Conservation (phyloP, 768 basidiomycete species). For the Russula emetica region DNA sequence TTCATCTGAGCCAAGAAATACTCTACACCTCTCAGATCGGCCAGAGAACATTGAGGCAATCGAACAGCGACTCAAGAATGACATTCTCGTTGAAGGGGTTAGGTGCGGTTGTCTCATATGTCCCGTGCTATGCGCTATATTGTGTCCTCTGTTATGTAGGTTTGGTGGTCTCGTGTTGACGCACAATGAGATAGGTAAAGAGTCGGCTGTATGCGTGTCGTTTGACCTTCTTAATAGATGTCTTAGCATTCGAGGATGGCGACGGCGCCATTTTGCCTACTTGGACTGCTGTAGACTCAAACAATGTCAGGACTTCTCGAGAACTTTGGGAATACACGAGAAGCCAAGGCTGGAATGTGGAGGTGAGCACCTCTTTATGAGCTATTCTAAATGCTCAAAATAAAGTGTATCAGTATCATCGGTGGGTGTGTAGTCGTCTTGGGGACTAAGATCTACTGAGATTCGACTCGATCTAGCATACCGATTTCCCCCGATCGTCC, state of each 20-base stretch:
- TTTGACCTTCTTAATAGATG: background rate
- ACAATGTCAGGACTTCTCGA: conserved; percentile 78
- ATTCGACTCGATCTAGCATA: conserved; percentile 48
- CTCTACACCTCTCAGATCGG: conserved; percentile 81
- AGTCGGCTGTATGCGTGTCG: background rate
- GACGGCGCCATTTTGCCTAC: conserved; percentile 84
- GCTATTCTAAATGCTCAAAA: conserved; percentile 7
- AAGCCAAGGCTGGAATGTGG: conserved; percentile 85
- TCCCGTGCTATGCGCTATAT: conserved; percentile 8
- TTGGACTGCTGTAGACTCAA: conserved; percentile 86
- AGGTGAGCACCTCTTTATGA: conserved; percentile 45
- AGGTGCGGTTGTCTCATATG: conserved; percentile 42
- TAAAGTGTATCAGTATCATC: conserved; percentile 54
- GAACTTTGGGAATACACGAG: conserved; percentile 84
- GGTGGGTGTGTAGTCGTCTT: conserved; percentile 42
- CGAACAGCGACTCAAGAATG: conserved; percentile 80
- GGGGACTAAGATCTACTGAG: background rate
- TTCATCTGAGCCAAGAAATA: conserved; percentile 74
- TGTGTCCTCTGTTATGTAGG: conserved; percentile 37
- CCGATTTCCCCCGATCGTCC: conserved; percentile 93
- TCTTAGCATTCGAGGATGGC: conserved; percentile 51
- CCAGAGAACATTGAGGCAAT: conserved; percentile 94
- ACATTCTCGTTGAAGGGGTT: conserved; percentile 81
- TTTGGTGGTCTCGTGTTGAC: conserved; percentile 89
- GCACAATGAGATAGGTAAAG: conserved; percentile 84